Conservation (phyloP, 805 yeast genomes). For the Wickerhamomyces chaumierensis region DNA sequence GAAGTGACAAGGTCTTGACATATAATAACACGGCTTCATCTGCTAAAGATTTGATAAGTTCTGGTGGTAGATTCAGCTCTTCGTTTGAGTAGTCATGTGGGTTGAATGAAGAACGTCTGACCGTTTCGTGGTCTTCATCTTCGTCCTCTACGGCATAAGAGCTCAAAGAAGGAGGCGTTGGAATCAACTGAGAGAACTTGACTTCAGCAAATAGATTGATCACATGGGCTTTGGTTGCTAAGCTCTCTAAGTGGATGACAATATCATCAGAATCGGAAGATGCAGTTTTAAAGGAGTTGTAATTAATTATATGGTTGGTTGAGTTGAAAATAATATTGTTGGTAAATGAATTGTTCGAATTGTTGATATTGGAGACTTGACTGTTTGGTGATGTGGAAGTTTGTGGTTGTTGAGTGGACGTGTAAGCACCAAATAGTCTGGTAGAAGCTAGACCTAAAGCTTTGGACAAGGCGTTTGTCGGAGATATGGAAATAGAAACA, state of each 20-base stretch:
- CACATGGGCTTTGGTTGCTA: slow-evolving; percentile 87
- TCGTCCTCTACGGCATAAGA: slow-evolving; percentile 27
- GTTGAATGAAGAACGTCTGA: neutral
- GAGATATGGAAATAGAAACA: slow-evolving; percentile 55
- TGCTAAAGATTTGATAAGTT: slow-evolving; percentile 44
- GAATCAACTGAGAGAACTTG: slow-evolving; percentile 76
- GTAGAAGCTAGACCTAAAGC: slow-evolving; percentile 85
- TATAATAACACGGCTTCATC: slow-evolving; percentile 83
- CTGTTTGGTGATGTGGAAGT: slow-evolving; percentile 10
- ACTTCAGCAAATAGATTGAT: slow-evolving; percentile 83
- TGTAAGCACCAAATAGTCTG: slow-evolving; percentile 54
- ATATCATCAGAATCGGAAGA: slow-evolving; percentile 23
- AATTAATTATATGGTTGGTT: slow-evolving; percentile 10
- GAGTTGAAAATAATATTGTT: slow-evolving; percentile 13
- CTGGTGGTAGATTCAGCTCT: slow-evolving; percentile 36
- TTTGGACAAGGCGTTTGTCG: slow-evolving; percentile 79
- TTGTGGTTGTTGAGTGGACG: slow-evolving; percentile 10
- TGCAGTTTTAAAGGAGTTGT: slow-evolving; percentile 5
- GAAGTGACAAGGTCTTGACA: slow-evolving; percentile 69
- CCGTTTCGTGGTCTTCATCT: slow-evolving; percentile 23
- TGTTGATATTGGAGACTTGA: slow-evolving; percentile 9
- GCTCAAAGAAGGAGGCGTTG: slow-evolving; percentile 37
- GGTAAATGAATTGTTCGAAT: slow-evolving; percentile 14
- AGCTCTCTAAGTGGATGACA: slow-evolving; percentile 44
- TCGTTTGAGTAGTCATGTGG: slow-evolving; percentile 5